phyloP scores from a whole-genome alignment of 2,329 filamentous ascomycete genomes.

The Gaeumannomyces sp. region DNA sequence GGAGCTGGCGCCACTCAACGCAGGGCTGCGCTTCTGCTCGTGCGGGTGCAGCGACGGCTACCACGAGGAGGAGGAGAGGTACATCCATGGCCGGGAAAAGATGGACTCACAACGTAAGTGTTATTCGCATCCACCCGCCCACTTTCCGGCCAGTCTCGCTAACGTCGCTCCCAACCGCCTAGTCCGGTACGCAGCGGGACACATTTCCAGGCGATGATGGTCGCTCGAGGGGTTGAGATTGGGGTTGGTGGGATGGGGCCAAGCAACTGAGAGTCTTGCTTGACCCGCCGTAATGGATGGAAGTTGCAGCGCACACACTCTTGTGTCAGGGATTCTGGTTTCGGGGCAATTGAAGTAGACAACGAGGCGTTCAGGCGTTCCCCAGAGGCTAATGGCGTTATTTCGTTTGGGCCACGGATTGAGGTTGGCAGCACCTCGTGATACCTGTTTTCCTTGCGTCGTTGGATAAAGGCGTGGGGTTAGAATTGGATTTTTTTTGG shows the following conservation, averaged over 20 bases:
- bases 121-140: not conserved
- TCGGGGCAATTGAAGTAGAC: not conserved
- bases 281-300: not conserved
- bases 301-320: not conserved
- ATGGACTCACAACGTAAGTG: slow-evolving; percentile 9
- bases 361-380: not conserved
- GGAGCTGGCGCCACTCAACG: slow-evolving; percentile 9
- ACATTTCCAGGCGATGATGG: not conserved
- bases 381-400: not conserved
- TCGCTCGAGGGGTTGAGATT: not conserved
- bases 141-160: not conserved
- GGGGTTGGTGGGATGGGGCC: not conserved
- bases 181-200: not conserved
- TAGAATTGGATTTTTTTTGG: not conserved
- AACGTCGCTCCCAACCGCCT: not conserved
- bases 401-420: not conserved
- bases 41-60: slow-evolving; percentile 7
- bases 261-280: too few species aligned
- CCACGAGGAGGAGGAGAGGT: slow-evolving; percentile 8
- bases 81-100: slow-evolving; percentile 3
- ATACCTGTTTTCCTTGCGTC: too few species aligned
- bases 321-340: not conserved
- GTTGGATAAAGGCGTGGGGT: not conserved
- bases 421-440: not conserved
- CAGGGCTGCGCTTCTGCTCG: slow-evolving; percentile 9